Base-by-base conservation (phyloP, 2,329 filamentous ascomycete species). In the Botryotinia globosa region DNA sequence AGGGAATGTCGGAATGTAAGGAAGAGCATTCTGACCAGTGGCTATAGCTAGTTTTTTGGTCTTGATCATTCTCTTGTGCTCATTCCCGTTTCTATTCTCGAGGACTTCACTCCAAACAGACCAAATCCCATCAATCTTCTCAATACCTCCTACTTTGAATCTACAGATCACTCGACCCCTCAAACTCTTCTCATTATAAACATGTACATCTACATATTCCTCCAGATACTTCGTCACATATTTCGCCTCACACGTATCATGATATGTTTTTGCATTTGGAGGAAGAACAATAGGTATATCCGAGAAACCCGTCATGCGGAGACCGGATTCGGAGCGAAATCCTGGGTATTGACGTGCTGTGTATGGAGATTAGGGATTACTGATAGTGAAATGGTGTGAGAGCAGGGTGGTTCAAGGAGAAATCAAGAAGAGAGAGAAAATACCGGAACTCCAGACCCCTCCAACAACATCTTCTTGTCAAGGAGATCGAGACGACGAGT, bases 1-100 rank as follows among this genome's bases (percentile, higher is more conserved):
- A 18, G n/a, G 58, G 18, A 76, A 77, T 71, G 39, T 74, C 4
- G 79, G 78, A 10, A 79, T 68, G 59, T 74, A 72, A 12, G 79
- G 78, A 48, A 77, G 77, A 1, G 80, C 80, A 20, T 80, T 80
- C n/a, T 80, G 75, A 3, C 81, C 81, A 14, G 78, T 79, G 4
- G 81, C 80, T 14, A 80, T 75, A 8, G 82, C 74, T 10, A 82
- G 77, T 65, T 81, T 82, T 54, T 75, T 59, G 48, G 72, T n/a
- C 20, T 71, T 51, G 56, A 72, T 56, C 6, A 48, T 51, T 63
- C 12, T 54, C 14, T 12, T 61, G 6, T n/a, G 6, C 34, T 61
- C 22, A 51, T 39, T 61, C 6, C n/a, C 25, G 0, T 51, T 39
- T 61, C 58, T 22, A n/a, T 61, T 14, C 12, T n/a, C 22, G 14